Percentiles rank a stretch among this genome's conserved stretches.
Conservation (phyloP, 139 green algal species). For the Asterochloris sp. region DNA sequence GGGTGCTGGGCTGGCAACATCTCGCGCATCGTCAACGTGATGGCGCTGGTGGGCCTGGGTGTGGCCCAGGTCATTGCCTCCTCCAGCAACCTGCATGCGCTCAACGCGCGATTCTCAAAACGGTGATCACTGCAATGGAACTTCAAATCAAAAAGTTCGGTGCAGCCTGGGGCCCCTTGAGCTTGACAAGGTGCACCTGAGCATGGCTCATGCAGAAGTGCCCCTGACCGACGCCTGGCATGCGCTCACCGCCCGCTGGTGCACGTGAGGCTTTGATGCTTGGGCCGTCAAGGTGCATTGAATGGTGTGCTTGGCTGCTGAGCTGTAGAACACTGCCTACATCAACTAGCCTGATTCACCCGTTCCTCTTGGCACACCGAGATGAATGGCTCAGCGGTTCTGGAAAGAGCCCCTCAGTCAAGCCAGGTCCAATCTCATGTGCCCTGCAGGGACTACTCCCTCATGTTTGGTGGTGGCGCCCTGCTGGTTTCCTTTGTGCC, state of each 20-base stretch:
- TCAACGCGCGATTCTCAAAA: constrained; percentile 13
- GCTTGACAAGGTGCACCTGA: too few species aligned
- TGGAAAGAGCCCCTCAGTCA: background rate
- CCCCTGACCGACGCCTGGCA: too few species aligned
- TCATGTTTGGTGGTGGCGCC: constrained; percentile 21
- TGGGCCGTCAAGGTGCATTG: too few species aligned
- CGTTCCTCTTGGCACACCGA: background rate
- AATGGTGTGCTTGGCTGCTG: too few species aligned
- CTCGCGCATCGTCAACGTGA: constrained; percentile 18
- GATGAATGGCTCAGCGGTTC: background rate
- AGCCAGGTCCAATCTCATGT: background rate
- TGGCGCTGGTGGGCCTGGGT: constrained; percentile 19
- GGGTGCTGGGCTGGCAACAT: constrained; percentile 12
- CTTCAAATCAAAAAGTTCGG: too few species aligned
- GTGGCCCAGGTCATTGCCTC: constrained; percentile 30
- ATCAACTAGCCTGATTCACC: background rate
- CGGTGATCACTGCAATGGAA: background rate
- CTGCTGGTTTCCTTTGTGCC: constrained; percentile 14
- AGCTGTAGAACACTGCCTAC: too few species aligned
- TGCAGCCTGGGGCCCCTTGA: too few species aligned
- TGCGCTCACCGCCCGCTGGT: too few species aligned
- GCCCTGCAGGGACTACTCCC: constrained; percentile 21
- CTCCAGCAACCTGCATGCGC: constrained; percentile 27
- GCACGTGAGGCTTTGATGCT: too few species aligned
- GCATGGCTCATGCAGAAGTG: too few species aligned